Base-by-base conservation (phyloP, 176 grass and related monocot species). In the Tillandsia fasciculata region DNA sequence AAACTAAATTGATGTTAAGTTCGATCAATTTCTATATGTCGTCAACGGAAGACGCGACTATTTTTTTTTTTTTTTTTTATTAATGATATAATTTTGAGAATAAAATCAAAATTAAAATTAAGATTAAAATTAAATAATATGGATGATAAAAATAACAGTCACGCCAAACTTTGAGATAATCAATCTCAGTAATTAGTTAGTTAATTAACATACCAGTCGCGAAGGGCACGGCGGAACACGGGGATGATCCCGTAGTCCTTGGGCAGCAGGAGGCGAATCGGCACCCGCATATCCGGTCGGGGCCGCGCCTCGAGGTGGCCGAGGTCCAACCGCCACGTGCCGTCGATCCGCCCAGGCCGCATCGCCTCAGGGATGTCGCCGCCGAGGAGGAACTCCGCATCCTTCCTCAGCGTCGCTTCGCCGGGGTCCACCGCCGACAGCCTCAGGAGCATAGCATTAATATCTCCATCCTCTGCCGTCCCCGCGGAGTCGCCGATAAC, bases 391-490 rank as follows among this genome's bases (percentile, higher is more conserved):
- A 67, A 50, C 6, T 76, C 74, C n/a, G 68, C 74, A 15, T 76
- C 65, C 64, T 58, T 76, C 18, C 74, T 50, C 10, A 76, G 27
- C 52, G 52, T 50, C 64, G 8, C 50, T 15, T 68, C 64, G 15
- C 28, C 64, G 9, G 17, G 53, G 17, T 58, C 87, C n/a, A 63
- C 73, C 23, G 70, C 76, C 17, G 79, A 79, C 18, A 85, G 58
- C 85, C 72, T 67, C 63, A 80, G 15, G 18, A 96, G 67, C 28
- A 4, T 51, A 9, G 84, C 73, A 33, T 85, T 80, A 14, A 58
- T 53, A 51, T 1, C 20, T 11, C 26, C 10, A 7, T 13, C 76
- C 28, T 15, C 3, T 3, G 15, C 20, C 47, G 24, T 26, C 48
- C 59, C 65, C 29, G 10, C 17, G 53, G 12, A 14, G 26, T 69